Percentiles rank a stretch among this genome's conserved stretches.
These are phyloP conservation scores for Cladophialophora exuberans DNA, from an alignment of 2,329 filamentous ascomycete genomes.

Conservation along the genomic window DNA sequence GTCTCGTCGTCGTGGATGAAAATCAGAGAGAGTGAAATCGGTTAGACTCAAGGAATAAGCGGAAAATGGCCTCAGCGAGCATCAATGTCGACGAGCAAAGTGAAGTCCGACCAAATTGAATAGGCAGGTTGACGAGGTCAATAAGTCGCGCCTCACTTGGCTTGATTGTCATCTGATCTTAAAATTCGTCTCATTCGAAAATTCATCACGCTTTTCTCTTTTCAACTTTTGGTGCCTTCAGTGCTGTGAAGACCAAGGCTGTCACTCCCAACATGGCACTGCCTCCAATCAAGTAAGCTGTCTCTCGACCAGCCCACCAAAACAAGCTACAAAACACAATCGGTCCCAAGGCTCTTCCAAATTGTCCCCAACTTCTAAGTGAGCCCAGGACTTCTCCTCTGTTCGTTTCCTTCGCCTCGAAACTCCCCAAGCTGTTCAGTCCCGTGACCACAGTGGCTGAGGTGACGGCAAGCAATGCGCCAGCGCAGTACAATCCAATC, in stretches of 20 bases:
- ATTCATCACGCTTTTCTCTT: slow-evolving; percentile 5
- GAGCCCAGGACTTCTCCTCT: slow-evolving; percentile 85
- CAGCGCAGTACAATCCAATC: slow-evolving; percentile 75
- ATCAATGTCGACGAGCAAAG: no score
- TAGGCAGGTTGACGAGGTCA: no score
- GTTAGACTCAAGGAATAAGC: no score
- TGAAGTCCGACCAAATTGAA: no score
- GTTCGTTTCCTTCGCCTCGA: slow-evolving; percentile 80
- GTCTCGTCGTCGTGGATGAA: no score
- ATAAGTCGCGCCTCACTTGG: no score
- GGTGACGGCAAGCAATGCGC: slow-evolving; percentile 82
- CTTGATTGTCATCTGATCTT: neutral
- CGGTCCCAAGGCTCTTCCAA: slow-evolving; percentile 83
- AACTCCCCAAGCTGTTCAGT: slow-evolving; percentile 86
- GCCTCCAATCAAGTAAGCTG: slow-evolving; percentile 81
- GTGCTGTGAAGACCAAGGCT: slow-evolving; percentile 15
- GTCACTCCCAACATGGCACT: slow-evolving; percentile 75
- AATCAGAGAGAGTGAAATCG: no score
- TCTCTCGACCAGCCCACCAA: slow-evolving; percentile 94
- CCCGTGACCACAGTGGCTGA: slow-evolving; percentile 95
- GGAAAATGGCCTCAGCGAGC: no score
- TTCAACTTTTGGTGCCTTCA: slow-evolving; percentile 24
- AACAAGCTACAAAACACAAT: slow-evolving; percentile 92
- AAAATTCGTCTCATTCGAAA: neutral
- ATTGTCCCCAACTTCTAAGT: slow-evolving; percentile 78